Conservation (phyloP, 306 rosid genomes). For the Cucumis cinereus region DNA sequence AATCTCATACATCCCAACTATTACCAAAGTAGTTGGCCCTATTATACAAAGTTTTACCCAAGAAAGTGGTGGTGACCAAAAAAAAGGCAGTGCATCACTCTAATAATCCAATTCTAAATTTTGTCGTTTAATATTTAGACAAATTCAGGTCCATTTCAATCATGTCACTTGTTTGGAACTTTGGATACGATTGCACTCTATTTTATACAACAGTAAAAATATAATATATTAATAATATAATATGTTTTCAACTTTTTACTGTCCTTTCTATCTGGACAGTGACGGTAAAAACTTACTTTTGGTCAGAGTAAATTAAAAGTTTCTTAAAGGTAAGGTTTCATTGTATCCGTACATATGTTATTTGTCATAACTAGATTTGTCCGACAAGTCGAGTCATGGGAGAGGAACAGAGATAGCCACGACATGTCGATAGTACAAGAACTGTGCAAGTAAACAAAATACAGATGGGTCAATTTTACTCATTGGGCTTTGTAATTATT, state of each 20-base stretch:
- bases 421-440: background rate
- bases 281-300: background rate
- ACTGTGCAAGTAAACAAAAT: background rate
- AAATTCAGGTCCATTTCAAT: background rate
- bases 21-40: background rate
- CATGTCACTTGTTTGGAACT: background rate
- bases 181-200: background rate
- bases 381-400: background rate
- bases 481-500: background rate
- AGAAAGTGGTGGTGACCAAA: background rate
- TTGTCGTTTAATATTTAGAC: conserved; percentile 6
- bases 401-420: background rate
- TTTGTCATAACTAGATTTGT: background rate
- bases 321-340: background rate
- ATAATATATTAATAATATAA: background rate
- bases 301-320: background rate
- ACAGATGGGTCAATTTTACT: background rate
- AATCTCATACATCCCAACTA: background rate
- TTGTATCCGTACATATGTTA: background rate
- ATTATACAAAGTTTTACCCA: background rate
- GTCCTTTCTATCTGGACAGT: background rate
- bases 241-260: background rate
- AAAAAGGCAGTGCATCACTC: background rate
- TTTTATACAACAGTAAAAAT: background rate
- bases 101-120: background rate